Base-by-base conservation (phyloP, 257 asterid species). In the Jaltomata sinuosa region DNA sequence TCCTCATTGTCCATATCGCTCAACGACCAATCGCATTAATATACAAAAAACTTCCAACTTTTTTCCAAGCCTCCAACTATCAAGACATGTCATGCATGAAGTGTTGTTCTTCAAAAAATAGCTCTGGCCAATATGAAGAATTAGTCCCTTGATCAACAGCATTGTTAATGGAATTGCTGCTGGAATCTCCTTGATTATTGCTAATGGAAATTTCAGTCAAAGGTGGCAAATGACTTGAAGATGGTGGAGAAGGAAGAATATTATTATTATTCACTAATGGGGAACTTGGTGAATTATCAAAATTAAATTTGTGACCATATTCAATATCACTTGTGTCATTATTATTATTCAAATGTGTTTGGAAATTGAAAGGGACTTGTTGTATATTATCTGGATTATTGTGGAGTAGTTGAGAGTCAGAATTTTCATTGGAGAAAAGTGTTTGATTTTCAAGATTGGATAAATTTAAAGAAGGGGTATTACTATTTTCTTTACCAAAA, bases 341-440 rank as follows among this genome's bases (percentile, higher is more conserved):
- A 5, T 64, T 81, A 38, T 64, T 71, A 68, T 84, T 83, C 54
- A 85, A 84, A 53, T 38, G 74, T 21, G 88, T 81, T 85, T 85
- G 84, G 62, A 85, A 83, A 78, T 81, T 59, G 89, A 92, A 85
- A 85, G 97, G 93, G 72, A 84, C 88, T 82, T 87, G 11, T 19
- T 79, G 91, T 84, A 87, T 86, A 80, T 90, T 54, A 79, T 83
- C 64, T 40, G 59, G 85, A 69, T 89, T 87, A 69, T 89, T 87
- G 83, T 84, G 91, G 91, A 88, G 91, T 82, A 86, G 89, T 84
- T 88, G 91, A 83, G 88, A 79, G 55, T 42, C 49, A 59, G 36
- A 62, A 21, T 86, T 86, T 88, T 84, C 88, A 86, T 36, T 57
- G 57, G 92, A 67, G 86, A 91, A 89, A 9, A 84, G 68, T 80